Conservation (phyloP, 371 early-diverging fungal genomes). For the Smittium culicis region DNA sequence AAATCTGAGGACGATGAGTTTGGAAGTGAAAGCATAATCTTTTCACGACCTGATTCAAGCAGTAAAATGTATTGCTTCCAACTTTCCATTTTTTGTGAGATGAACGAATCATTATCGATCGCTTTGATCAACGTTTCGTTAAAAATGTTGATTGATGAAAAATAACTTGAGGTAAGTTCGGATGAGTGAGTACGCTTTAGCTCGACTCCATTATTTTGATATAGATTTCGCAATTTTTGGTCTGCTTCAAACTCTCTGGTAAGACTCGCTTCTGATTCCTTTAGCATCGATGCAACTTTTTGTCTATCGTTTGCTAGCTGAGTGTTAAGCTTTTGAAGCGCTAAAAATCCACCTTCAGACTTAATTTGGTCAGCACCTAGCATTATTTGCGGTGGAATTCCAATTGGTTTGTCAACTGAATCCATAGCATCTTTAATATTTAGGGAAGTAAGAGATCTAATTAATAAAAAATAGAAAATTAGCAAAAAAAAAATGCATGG, state of each 20-base stretch:
- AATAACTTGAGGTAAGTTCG: slow-evolving; percentile 42
- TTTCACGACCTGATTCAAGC: slow-evolving; percentile 31
- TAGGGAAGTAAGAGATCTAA: neutral
- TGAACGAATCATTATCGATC: slow-evolving; percentile 46
- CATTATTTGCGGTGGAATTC: slow-evolving; percentile 48
- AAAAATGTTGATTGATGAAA: slow-evolving; percentile 43
- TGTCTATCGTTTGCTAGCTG: slow-evolving; percentile 40
- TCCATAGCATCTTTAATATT: slow-evolving; percentile 38
- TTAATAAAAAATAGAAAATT: neutral
- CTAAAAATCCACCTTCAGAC: slow-evolving; percentile 48
- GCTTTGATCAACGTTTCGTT: slow-evolving; percentile 51
- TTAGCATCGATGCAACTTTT: slow-evolving; percentile 28
- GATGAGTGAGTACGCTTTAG: slow-evolving; percentile 40
- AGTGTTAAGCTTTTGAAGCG: slow-evolving; percentile 45
- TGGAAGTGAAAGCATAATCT: slow-evolving; percentile 26
- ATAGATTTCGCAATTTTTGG: slow-evolving; percentile 40
- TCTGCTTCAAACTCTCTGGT: slow-evolving; percentile 61
- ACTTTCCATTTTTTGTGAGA: slow-evolving; percentile 45
- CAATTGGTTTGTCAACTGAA: slow-evolving; percentile 45
- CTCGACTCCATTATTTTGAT: slow-evolving; percentile 35
- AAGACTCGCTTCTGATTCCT: slow-evolving; percentile 49
- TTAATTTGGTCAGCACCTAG: slow-evolving; percentile 57
- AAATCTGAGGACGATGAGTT: slow-evolving; percentile 34
- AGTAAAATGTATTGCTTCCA: slow-evolving; percentile 47
- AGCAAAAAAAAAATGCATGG: neutral